These are phyloP conservation scores for Lolium perenne DNA, from an alignment of 176 grass and related monocot species.

Conservation along the genomic window DNA sequence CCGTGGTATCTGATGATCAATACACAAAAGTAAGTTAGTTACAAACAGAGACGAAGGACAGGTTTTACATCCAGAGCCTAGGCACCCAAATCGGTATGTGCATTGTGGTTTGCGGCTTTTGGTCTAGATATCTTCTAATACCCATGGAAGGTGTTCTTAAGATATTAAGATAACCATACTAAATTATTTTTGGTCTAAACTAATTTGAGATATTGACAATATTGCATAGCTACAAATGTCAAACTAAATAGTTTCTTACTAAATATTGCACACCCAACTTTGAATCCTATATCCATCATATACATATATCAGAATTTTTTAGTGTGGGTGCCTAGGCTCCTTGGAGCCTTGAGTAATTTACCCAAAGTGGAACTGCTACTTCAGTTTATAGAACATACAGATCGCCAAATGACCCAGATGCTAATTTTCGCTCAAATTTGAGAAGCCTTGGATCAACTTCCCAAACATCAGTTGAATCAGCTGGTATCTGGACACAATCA, in stretches of 20 bases:
- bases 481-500: constrained; percentile 69
- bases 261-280: background rate
- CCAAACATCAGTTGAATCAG: constrained; percentile 84
- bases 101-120: background rate
- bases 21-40: constrained; percentile 45
- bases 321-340: constrained; percentile 6
- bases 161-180: background rate
- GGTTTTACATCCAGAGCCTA: background rate
- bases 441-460: constrained; percentile 80
- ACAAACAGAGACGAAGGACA: background rate
- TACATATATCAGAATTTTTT: background rate
- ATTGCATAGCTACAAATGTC: background rate
- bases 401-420: constrained; percentile 82
- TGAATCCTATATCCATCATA: background rate
- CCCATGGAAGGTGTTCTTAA: background rate
- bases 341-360: constrained; percentile 10
- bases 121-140: background rate
- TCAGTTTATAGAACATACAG: constrained; percentile 64
- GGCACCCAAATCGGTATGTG: background rate
- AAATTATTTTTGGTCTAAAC: background rate
- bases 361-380: constrained; percentile 24
- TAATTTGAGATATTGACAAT: background rate
- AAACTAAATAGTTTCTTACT: background rate
- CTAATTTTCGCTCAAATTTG: constrained; percentile 81
- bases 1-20: constrained; percentile 67